Evolutionary conservation across 2,329 filamentous ascomycete species (phyloP), one percentile per base, ranked within the genome.

Genomic region (Emergomyces africanus): DNA sequence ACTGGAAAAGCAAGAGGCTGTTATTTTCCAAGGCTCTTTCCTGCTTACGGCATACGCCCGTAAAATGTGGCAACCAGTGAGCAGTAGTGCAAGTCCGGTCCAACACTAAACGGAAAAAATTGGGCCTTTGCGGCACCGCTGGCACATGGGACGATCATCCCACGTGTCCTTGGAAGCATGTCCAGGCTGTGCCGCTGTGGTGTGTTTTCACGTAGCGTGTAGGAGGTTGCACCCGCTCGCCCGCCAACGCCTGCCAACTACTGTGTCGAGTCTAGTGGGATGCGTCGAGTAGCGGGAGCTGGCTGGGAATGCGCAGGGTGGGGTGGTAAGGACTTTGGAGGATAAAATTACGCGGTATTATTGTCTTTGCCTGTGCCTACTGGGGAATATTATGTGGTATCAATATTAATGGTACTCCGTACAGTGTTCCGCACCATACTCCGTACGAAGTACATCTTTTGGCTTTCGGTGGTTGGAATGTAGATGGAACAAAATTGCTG

Each of bases 91-190:
- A 23, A 42, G 37, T n/a, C 54, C 37, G 35, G 54, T 12, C 37
- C 54, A 42, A 20, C n/a, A 55, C 54, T 33, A 42, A 44, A 44
- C 54, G 6, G 51, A 54, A 55, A 55, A 44, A 33, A 55, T 55
- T n/a, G 39, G 54, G 54, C 41, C 53, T 55, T 44, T 55, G 53
- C 53, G 53, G 37, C 53, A 55, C 33, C 51, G n/a, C 54, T 55
- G 39, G 54, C 54, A 33, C 54, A 55, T 55, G 54, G 54, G 54
- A 55, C 39, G 54, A 55, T 55, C 54, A 55, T 55, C 39, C 54
- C 54, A 55, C 54, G 54, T 55, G 54, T 55, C 25, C 39, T 44
- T n/a, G 39, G 35, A 55, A 44, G 53, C 39, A 30, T 55, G 54
- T 44, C 35, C n/a, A 23, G 49, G 49, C n/a, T 23, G n/a, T 37